Evolutionary conservation across 2,329 filamentous ascomycete genomes (phyloP), one percentile per base, ranked within the genome.

Genomic region (Magnaporthales sp.): DNA sequence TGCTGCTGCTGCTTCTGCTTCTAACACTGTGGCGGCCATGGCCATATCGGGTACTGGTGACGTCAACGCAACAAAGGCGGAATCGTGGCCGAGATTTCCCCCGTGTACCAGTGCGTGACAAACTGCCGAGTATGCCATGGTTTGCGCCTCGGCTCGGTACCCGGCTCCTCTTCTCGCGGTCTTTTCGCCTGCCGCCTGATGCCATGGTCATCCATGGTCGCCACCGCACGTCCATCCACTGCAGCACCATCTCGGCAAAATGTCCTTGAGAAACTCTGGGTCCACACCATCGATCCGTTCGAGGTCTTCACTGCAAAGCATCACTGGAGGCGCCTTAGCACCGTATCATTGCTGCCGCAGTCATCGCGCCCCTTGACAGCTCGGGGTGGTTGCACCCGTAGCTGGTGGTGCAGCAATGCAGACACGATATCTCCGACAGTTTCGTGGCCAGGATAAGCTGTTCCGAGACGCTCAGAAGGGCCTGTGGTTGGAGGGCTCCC

Each of bases 141-240:
- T 5, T 3, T 19, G 26, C 61, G 61, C 19, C 13, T n/a, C 9
- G 30, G 19, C 30, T 24, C 61, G 8, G n/a, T 13, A 3, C 30
- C 61, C n/a, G 31, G 29, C 8, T 29, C 13, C 29, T 29, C 29
- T 5, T 26, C 29, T 31, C 15, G 19, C n/a, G 24, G 31, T 24
- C 15, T 5, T 31, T 24, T n/a, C 6, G 15, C 22, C 60, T 62
- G 60, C 11, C 9, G 8, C 15, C 5, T 22, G 22, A 62, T 62
- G 60, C 15, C 13, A 19, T n/a, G 26, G 31, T 9, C 8, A 4
- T n/a, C 22, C 62, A 64, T 27, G 10, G 62, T 27, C 62, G 62
- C 32, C 32, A 51, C 22, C 62, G 62, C 31, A 64, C 62, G 26
- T 46, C 62, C 62, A 26, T 51, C 32, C 62, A 64, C 7, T 51